Evolutionary conservation across 2,329 filamentous ascomycete species (phyloP).

Genomic region (Trichoderma arundinaceum): DNA sequence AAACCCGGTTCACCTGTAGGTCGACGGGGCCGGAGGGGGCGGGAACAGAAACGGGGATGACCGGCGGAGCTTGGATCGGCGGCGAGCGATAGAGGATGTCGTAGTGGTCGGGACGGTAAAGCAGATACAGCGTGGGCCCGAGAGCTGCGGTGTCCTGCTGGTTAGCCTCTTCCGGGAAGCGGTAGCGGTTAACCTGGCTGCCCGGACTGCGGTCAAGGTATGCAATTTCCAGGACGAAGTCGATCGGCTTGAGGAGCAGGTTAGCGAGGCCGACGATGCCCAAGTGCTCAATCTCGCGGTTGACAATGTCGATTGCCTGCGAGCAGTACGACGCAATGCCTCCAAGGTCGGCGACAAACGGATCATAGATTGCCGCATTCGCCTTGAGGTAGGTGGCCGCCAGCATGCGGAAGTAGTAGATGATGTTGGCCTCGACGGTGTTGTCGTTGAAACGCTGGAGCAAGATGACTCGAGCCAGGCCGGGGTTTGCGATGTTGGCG

Average conservation of each 20-base stretch:
- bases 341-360: conserved; percentile 68
- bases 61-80: conserved; percentile 26
- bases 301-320: conserved; percentile 72
- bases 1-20: conserved; percentile 61
- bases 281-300: conserved; percentile 89
- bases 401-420: conserved; percentile 84
- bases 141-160: conserved; percentile 50
- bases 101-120: conserved; percentile 83
- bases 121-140: conserved; percentile 61
- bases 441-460: conserved; percentile 75
- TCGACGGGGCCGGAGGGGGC: conserved; percentile 40
- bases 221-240: conserved; percentile 82
- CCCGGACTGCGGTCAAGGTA: conserved; percentile 89
- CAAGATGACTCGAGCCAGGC: conserved; percentile 60
- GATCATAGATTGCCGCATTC: conserved; percentile 70
- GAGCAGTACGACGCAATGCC: conserved; percentile 72
- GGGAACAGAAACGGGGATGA: conserved; percentile 36
- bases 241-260: conserved; percentile 77
- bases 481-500: conserved; percentile 63
- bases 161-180: conserved; percentile 63
- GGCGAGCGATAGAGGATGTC: conserved; percentile 82
- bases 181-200: conserved; percentile 73
- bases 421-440: conserved; percentile 71
- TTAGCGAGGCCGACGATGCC: conserved; percentile 79
- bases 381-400: conserved; percentile 85